Evolutionary conservation across 768 basidiomycete genomes (phyloP).

Genomic region (Leccinum variicolor): DNA sequence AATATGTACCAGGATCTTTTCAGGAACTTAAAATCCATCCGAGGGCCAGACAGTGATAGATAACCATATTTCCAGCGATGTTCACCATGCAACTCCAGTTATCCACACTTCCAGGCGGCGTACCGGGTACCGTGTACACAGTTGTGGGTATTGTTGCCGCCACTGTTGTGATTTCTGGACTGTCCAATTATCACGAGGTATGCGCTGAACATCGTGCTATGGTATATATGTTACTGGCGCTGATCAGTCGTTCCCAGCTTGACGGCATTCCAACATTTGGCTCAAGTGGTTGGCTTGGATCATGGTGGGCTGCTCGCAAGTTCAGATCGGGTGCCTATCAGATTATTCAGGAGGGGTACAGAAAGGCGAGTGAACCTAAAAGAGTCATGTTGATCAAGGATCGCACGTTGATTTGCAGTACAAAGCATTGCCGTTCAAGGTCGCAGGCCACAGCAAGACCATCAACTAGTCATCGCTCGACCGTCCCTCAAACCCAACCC

Average conservation of each 20-base stretch:
- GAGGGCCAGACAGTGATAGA: too few species aligned
- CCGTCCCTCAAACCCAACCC: too few species aligned
- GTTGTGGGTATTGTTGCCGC: slow-evolving; percentile 6
- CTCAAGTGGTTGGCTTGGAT: slow-evolving; percentile 7
- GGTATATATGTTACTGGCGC: too few species aligned
- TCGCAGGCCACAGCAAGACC: too few species aligned
- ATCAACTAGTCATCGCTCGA: too few species aligned
- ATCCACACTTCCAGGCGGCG: slow-evolving; percentile 1
- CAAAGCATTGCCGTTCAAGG: background rate
- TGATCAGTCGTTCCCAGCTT: slow-evolving; percentile 13
- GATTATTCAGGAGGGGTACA: slow-evolving; percentile 26
- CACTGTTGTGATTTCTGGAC: slow-evolving; percentile 1
- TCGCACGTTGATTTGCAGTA: background rate
- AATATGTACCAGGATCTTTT: too few species aligned
- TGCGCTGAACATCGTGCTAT: background rate
- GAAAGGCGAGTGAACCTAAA: background rate
- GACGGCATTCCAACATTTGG: slow-evolving; percentile 32
- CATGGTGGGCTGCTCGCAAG: too few species aligned
- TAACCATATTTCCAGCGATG: too few species aligned
- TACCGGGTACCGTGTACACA: slow-evolving; percentile 1
- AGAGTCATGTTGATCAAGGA: background rate
- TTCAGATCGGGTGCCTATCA: slow-evolving; percentile 14
- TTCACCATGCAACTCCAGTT: background rate
- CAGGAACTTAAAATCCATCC: too few species aligned
- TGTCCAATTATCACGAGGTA: slow-evolving; percentile 6